Conservation (phyloP, 2,329 filamentous ascomycete species). For the Cadophora sp. region DNA sequence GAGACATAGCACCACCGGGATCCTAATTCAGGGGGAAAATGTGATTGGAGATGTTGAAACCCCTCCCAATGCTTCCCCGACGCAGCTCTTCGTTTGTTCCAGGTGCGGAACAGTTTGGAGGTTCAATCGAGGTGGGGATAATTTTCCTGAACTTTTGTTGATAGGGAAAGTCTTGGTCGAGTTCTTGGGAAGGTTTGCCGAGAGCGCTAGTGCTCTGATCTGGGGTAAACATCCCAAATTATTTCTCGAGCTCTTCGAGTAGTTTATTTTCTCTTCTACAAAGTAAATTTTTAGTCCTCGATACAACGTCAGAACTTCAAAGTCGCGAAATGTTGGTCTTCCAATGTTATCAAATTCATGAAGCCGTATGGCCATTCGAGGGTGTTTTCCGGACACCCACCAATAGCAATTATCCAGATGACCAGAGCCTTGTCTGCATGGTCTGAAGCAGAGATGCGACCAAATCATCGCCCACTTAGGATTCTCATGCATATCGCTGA, state of each 20-base stretch:
- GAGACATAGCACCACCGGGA: slow-evolving; percentile 69
- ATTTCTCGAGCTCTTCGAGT: background rate
- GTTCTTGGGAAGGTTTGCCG: background rate
- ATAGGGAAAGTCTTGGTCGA: background rate
- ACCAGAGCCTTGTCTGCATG: slow-evolving; percentile 5
- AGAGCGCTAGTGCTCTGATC: background rate
- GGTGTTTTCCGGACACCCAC: too few relatives aligned
- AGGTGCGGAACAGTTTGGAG: background rate
- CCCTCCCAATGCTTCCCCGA: background rate
- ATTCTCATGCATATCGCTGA: slow-evolving; percentile 5
- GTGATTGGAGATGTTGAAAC: background rate
- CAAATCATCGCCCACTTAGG: background rate
- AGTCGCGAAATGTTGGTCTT: too few relatives aligned
- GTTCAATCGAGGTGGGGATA: background rate
- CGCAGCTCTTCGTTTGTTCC: background rate
- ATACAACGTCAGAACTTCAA: too few relatives aligned
- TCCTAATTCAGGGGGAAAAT: background rate
- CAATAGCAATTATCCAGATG: too few relatives aligned
- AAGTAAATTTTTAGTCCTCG: too few relatives aligned
- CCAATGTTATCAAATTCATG: too few relatives aligned
- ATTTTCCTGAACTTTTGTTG: background rate
- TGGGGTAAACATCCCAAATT: background rate
- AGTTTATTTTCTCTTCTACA: too few relatives aligned
- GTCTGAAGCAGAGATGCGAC: background rate
- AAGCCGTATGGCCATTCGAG: too few relatives aligned